Base-by-base conservation (phyloP, 1,284 basidiomycete species). In the Cutaneotrichosporon mucoides region DNA sequence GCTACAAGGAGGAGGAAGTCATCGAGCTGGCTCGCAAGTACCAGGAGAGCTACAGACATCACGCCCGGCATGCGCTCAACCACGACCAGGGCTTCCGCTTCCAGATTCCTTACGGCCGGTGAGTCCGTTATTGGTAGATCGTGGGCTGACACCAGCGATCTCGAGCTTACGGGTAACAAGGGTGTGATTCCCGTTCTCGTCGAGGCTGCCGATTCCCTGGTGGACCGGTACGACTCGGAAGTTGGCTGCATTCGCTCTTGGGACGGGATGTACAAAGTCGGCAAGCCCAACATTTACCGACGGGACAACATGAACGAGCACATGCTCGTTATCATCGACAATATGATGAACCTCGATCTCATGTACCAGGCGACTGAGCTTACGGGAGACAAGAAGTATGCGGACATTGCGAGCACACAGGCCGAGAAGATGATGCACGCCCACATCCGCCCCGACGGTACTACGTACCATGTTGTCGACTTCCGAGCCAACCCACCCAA, bases 321-420 rank as follows among this genome's bases (percentile, higher is more conserved):
- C 56, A 74, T 65, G 61, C 58, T 76, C 11, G 67, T 68, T 12
- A 76, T 76, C 57, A 73, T 76, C 46, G 73, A 76, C 66, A 76
- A 73, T 55, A 71, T 76, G 69, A 75, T 75, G 72, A 75, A 75
- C 54, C 69, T 75, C 6, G 72, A 73, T 54, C 57, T 75, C 48
- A 50, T 75, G 52, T 75, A 70, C 58, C 57, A 68, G 48, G 72
- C 67, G 3, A 66, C 68, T 7, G 58, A 70, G 16, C 57, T 71
- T 16, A 73, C 71, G 5, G 70, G 70, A 5, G 66, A 73, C 58
- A 34, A 53, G n/a, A 56, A 57, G 15, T 75, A 71, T 58, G 70
- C 68, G 24, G 57, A 68, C 2, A 60, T 70, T 46, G 73, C 73
- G 1, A 73, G 56, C 10, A 49, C 54, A 24, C 72, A 73, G 61